Evolutionary conservation across 2,329 filamentous ascomycete genomes (phyloP).

Genomic region (Tolypocladium cylindrosporum): DNA sequence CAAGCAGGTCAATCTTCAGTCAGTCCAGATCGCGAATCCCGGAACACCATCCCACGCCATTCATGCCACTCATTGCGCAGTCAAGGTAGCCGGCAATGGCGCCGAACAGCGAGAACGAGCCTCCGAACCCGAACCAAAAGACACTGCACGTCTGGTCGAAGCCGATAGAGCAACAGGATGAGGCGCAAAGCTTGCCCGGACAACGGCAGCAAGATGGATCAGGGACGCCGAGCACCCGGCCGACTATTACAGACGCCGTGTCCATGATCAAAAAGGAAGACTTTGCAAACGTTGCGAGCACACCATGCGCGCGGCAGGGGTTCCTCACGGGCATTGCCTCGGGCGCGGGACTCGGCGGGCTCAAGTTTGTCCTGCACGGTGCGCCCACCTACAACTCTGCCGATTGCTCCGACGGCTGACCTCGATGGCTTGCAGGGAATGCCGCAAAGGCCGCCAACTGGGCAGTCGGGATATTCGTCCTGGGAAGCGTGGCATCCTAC

Average conservation of each 20-base stretch:
- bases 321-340: slow-evolving; percentile 74
- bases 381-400: slow-evolving; percentile 16
- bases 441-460: slow-evolving; percentile 59
- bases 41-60: background rate
- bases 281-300: slow-evolving; percentile 62
- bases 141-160: slow-evolving; percentile 26
- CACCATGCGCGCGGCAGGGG: slow-evolving; percentile 76
- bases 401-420: background rate
- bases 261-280: slow-evolving; percentile 58
- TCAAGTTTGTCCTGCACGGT: slow-evolving; percentile 71
- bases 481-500: slow-evolving; percentile 62
- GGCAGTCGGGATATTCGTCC: slow-evolving; percentile 69
- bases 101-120: slow-evolving; percentile 16
- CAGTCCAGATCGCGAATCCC: background rate
- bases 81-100: slow-evolving; percentile 25
- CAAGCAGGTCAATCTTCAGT: background rate
- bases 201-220: slow-evolving; percentile 5
- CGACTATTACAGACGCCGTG: slow-evolving; percentile 48
- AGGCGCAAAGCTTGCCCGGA: slow-evolving; percentile 6
- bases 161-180: slow-evolving; percentile 17
- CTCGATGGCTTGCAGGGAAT: slow-evolving; percentile 14
- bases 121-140: slow-evolving; percentile 16
- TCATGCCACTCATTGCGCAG: slow-evolving; percentile 3
- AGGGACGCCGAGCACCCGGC: slow-evolving; percentile 16
- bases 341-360: slow-evolving; percentile 65